Evolutionary conservation across 2,329 filamentous ascomycete species (phyloP).

Genomic region (Aciculosporium take): DNA sequence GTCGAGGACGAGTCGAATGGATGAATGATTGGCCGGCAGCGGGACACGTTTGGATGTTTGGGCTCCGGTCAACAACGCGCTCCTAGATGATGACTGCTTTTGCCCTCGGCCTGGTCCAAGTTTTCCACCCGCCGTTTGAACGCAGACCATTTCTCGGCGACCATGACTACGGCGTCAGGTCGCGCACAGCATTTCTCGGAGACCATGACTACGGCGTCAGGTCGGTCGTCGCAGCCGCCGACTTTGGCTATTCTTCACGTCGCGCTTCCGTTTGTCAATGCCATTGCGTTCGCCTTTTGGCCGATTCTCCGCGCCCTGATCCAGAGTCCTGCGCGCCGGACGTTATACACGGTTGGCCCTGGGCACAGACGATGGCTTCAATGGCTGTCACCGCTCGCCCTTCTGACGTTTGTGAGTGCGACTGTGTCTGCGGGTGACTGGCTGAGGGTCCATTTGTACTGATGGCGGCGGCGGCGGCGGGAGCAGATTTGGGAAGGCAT

Average conservation of each 20-base stretch:
- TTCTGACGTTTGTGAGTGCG: conserved; percentile 4
- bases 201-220: not conserved
- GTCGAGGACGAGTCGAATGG: no score
- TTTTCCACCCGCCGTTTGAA: no score
- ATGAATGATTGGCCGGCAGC: no score
- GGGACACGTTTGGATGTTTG: no score
- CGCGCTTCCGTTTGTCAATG: conserved; percentile 1
- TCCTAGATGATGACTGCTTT: no score
- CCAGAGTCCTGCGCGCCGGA: conserved; percentile 1
- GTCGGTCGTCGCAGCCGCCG: not conserved
- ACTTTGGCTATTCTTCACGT: conserved; percentile 4
- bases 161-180: not conserved
- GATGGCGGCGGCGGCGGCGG: not conserved
- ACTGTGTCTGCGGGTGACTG: not conserved
- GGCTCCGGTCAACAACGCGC: no score
- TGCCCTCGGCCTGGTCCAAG: no score
- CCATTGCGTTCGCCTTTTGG: not conserved
- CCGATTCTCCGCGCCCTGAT: conserved; percentile 1
- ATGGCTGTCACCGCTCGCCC: conserved; percentile 1
- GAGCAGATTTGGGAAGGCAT: conserved; percentile 2
- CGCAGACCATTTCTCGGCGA: no score
- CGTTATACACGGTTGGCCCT: not conserved
- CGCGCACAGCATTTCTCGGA: no score
- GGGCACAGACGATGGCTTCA: not conserved
- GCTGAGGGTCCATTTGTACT: no score